Conservation (phyloP, 495 filamentous ascomycete species). For the Xylaria grammica region DNA sequence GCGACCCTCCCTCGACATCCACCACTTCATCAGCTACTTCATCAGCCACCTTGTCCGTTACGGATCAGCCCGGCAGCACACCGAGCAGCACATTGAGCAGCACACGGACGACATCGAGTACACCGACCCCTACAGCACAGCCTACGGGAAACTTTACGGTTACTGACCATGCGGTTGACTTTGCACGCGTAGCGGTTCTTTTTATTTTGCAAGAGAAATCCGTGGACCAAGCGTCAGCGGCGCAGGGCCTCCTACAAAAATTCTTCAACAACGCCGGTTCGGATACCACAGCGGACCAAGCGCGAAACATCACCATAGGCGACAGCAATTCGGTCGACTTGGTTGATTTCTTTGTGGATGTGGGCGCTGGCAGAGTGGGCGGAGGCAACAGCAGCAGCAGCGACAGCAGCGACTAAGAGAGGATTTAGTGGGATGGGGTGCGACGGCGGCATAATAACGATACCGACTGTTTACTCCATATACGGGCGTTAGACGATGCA, state of each 20-base stretch:
- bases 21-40: slow-evolving; percentile 26
- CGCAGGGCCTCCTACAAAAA: slow-evolving; percentile 61
- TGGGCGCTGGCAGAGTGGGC: slow-evolving; percentile 39
- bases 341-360: slow-evolving; percentile 45
- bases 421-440: neutral
- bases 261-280: slow-evolving; percentile 51
- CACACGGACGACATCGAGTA: slow-evolving; percentile 31
- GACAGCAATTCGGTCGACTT: slow-evolving; percentile 52
- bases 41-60: too few relatives aligned
- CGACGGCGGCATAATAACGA: neutral
- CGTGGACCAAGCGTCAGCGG: slow-evolving; percentile 57
- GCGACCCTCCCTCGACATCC: slow-evolving; percentile 12
- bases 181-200: slow-evolving; percentile 68
- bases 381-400: slow-evolving; percentile 17
- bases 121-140: slow-evolving; percentile 26
- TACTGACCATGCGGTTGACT: slow-evolving; percentile 63
- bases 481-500: neutral
- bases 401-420: slow-evolving; percentile 20
- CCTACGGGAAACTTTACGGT: slow-evolving; percentile 42
- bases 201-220: slow-evolving; percentile 64
- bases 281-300: slow-evolving; percentile 32
- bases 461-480: slow-evolving; percentile 6
- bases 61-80: slow-evolving; percentile 36
- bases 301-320: slow-evolving; percentile 50
- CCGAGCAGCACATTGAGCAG: slow-evolving; percentile 30